Evolutionary conservation across 805 yeast species (phyloP).

Genomic region (Blastobotrys terrestris): DNA sequence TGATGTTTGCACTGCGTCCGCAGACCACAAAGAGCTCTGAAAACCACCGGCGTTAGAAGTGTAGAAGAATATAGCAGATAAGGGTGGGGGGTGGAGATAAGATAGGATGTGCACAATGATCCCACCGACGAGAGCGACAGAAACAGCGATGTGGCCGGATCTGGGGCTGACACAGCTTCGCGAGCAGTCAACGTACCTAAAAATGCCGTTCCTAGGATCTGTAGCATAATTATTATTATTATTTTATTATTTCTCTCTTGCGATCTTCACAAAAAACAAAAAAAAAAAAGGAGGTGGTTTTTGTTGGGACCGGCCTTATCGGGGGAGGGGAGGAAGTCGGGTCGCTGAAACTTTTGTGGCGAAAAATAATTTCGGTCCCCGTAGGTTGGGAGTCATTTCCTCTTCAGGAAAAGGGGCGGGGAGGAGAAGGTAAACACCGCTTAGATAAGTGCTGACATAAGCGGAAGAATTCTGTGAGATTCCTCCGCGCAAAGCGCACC

Average conservation of each 20-base stretch:
- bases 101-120: background rate
- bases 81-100: slow-evolving; percentile 2
- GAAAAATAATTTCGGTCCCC: background rate
- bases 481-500: background rate
- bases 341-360: background rate
- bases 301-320: too few species aligned
- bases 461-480: background rate
- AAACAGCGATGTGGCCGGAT: background rate
- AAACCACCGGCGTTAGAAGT: background rate
- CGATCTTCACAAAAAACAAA: background rate
- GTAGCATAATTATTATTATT: background rate
- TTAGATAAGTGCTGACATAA: background rate
- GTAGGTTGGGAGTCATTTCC: background rate
- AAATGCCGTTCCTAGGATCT: background rate
- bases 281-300: background rate
- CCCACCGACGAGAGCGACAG: background rate
- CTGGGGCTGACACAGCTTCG: background rate
- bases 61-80: background rate
- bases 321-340: too few species aligned
- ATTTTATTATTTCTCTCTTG: background rate
- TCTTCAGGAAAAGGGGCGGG: background rate
- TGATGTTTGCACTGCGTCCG: background rate
- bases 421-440: background rate
- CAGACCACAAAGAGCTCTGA: background rate
- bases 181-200: background rate